These are phyloP conservation scores for Panicum miliaceum DNA, from an alignment of 176 grass and related monocot genomes.

Conservation along the genomic window DNA sequence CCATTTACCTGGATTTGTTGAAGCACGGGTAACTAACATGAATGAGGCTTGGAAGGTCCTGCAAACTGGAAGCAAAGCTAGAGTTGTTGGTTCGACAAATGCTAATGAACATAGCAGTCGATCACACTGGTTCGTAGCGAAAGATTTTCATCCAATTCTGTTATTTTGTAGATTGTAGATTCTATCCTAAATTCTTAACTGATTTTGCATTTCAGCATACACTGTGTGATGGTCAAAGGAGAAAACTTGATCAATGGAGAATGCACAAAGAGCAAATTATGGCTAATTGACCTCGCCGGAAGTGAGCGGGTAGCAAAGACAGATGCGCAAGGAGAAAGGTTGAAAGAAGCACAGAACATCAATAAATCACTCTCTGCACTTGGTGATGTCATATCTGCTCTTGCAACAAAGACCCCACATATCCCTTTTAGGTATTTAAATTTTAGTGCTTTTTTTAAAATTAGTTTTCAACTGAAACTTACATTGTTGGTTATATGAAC, in stretches of 20 bases:
- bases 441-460: background rate
- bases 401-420: constrained; percentile 86
- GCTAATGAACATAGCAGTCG: constrained; percentile 98
- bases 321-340: constrained; percentile 95
- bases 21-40: constrained; percentile 76
- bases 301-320: constrained; percentile 94
- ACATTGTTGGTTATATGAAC: background rate
- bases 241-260: constrained; percentile 90
- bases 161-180: background rate
- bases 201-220: constrained; percentile 62
- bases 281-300: constrained; percentile 92
- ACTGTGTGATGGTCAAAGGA: constrained; percentile 96
- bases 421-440: constrained; percentile 87
- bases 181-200: background rate
- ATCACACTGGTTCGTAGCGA: constrained; percentile 65
- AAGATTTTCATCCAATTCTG: background rate
- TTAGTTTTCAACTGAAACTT: constrained; percentile 14
- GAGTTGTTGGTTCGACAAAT: constrained; percentile 84
- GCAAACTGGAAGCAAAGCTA: constrained; percentile 89
- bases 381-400: constrained; percentile 95
- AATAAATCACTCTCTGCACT: constrained; percentile 97
- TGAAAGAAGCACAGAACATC: constrained; percentile 95
- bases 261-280: constrained; percentile 78
- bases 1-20: constrained; percentile 94
- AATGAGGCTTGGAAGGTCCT: constrained; percentile 91